Conservation (phyloP, 2,329 filamentous ascomycete genomes). For the Ophiocordyceps camponoti-leonardi region DNA sequence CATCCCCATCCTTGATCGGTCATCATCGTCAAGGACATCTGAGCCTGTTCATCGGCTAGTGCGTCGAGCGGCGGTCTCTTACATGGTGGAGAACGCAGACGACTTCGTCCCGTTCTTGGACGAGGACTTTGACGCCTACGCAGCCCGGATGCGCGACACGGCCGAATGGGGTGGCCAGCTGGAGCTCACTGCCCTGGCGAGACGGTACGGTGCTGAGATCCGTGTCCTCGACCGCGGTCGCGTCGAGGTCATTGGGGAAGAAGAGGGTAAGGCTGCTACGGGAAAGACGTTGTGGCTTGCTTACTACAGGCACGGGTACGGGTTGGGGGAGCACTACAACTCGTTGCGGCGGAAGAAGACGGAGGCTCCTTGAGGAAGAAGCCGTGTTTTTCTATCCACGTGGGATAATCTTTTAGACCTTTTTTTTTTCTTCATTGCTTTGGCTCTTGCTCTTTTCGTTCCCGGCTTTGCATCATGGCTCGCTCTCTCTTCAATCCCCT, state of each 20-base stretch:
- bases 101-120: constrained; percentile 82
- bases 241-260: constrained; percentile 51
- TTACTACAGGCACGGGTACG: constrained; percentile 89
- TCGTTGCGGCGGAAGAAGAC: constrained; percentile 46
- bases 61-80: constrained; percentile 54
- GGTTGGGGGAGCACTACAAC: constrained; percentile 94
- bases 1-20: constrained; percentile 11
- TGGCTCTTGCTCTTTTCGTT: too few relatives aligned
- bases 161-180: constrained; percentile 94
- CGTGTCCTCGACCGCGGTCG: constrained; percentile 73
- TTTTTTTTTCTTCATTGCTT: not conserved
- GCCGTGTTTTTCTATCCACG: too few relatives aligned
- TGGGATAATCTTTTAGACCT: too few relatives aligned
- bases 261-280: constrained; percentile 28
- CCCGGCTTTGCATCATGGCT: too few relatives aligned
- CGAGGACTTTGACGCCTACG: constrained; percentile 57
- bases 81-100: constrained; percentile 55
- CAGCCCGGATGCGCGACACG: constrained; percentile 63
- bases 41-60: constrained; percentile 45
- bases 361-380: not conserved
- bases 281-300: constrained; percentile 61
- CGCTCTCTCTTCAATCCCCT: too few relatives aligned
- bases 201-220: constrained; percentile 63
- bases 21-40: constrained; percentile 7
- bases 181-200: constrained; percentile 72